phyloP scores from a whole-genome alignment of 1,139 yeast species.

The Scheffersomyces titani region DNA sequence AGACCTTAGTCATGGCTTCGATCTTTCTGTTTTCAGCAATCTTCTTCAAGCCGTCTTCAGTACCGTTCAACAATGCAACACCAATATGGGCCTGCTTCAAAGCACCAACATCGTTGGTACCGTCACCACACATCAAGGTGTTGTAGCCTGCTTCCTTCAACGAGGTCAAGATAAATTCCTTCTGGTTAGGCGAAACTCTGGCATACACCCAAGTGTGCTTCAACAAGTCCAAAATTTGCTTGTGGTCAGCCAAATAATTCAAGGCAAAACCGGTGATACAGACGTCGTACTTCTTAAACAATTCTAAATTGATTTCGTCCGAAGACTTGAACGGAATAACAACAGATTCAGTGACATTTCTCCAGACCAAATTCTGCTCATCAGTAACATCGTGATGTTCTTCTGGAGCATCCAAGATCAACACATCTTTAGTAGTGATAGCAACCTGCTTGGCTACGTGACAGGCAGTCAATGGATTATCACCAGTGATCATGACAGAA shows the following conservation, averaged over 20 bases:
- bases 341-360: conserved; percentile 76
- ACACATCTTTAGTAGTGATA: conserved; percentile 76
- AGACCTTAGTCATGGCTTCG: conserved; percentile 65
- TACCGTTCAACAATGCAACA: conserved; percentile 94
- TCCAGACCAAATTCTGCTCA: conserved; percentile 72
- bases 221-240: conserved; percentile 68
- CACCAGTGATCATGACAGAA: conserved; percentile 97
- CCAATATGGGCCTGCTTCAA: conserved; percentile 98
- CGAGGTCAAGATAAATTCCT: conserved; percentile 83
- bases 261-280: conserved; percentile 96
- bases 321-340: conserved; percentile 67
- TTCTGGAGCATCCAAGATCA: conserved; percentile 87
- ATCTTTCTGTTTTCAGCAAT: conserved; percentile 78
- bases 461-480: conserved; percentile 96
- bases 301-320: conserved; percentile 55
- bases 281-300: conserved; percentile 73
- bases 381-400: conserved; percentile 54
- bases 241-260: conserved; percentile 60
- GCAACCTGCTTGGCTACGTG: conserved; percentile 95
- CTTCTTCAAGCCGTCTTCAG: conserved; percentile 91
- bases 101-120: conserved; percentile 99
- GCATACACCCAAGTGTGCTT: conserved; percentile 97
- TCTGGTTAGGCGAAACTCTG: conserved; percentile 95
- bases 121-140: conserved; percentile 99
- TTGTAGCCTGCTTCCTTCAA: conserved; percentile 87